Evolutionary conservation across 805 yeast genomes (phyloP).

Genomic region (Metschnikowia reukaufii): DNA sequence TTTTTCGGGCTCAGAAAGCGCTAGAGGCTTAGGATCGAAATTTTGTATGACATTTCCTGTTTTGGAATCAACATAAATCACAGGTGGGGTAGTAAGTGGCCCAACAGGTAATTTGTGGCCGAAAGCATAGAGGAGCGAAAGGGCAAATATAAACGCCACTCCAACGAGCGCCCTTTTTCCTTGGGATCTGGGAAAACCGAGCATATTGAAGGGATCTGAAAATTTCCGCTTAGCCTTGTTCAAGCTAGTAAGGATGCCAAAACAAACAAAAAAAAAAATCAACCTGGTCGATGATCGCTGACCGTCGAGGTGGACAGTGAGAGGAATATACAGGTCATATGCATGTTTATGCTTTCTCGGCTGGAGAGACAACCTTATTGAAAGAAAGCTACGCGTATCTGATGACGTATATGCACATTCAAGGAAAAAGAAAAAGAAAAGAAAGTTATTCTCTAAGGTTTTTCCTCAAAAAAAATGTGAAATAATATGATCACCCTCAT

Average conservation of each 20-base stretch:
- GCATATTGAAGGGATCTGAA: background rate
- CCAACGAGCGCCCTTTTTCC: conserved; percentile 5
- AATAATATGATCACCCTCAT: too few species aligned
- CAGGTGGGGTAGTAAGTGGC: background rate
- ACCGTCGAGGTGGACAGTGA: too few species aligned
- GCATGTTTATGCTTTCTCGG: too few species aligned
- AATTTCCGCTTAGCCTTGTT: background rate
- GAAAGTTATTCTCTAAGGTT: too few species aligned
- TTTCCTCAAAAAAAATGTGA: too few species aligned
- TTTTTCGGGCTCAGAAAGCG: background rate
- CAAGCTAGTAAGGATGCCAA: background rate
- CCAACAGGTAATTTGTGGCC: background rate
- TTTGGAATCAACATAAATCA: conserved; percentile 20
- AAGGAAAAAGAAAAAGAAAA: too few species aligned
- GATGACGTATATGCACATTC: too few species aligned
- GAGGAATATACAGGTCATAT: too few species aligned
- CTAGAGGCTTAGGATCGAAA: conserved; percentile 3
- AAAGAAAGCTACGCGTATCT: too few species aligned
- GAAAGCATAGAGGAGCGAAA: background rate
- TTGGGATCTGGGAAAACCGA: conserved; percentile 1
- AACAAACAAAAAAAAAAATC: too few species aligned
- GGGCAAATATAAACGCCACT: conserved; percentile 7
- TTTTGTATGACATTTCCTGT: conserved; percentile 15
- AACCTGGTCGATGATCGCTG: too few species aligned
- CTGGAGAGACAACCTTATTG: too few species aligned